Evolutionary conservation across 805 yeast species (phyloP).

Genomic region (Sugiyamaella qingdaonensis): DNA sequence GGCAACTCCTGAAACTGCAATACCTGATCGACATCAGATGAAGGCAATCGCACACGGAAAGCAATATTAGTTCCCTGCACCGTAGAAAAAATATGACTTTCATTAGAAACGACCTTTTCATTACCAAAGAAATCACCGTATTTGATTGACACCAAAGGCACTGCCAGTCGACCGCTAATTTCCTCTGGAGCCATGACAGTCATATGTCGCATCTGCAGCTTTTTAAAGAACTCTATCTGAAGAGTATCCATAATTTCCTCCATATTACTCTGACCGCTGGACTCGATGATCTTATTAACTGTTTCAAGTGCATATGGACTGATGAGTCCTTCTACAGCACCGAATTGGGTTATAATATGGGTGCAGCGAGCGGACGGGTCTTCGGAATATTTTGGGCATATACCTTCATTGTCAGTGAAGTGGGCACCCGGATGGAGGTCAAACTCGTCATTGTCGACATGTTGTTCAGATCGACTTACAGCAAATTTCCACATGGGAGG

Average conservation of each 20-base stretch:
- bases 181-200: constrained; percentile 36
- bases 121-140: constrained; percentile 7
- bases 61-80: constrained; percentile 18
- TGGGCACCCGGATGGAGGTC: constrained; percentile 16
- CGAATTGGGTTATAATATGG: constrained; percentile 52
- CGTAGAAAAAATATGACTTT: constrained; percentile 19
- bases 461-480: background rate
- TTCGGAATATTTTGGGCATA: constrained; percentile 9
- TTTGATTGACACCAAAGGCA: constrained; percentile 37
- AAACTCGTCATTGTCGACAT: background rate
- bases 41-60: constrained; percentile 14
- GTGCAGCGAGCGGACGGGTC: constrained; percentile 48
- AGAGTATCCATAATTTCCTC: constrained; percentile 57
- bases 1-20: constrained; percentile 16
- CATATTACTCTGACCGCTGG: constrained; percentile 38
- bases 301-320: constrained; percentile 44
- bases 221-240: constrained; percentile 54
- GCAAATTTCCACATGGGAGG: constrained; percentile 18
- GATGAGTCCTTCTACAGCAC: constrained; percentile 43
- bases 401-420: constrained; percentile 10
- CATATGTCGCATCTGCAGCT: constrained; percentile 34
- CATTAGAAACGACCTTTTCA: constrained; percentile 2
- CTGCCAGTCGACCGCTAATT: constrained; percentile 43
- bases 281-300: constrained; percentile 37
- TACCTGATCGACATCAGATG: constrained; percentile 17